Evolutionary conservation across 176 grass and related monocot genomes (phyloP).

Genomic region (Hsuehochloa calcarea): DNA sequence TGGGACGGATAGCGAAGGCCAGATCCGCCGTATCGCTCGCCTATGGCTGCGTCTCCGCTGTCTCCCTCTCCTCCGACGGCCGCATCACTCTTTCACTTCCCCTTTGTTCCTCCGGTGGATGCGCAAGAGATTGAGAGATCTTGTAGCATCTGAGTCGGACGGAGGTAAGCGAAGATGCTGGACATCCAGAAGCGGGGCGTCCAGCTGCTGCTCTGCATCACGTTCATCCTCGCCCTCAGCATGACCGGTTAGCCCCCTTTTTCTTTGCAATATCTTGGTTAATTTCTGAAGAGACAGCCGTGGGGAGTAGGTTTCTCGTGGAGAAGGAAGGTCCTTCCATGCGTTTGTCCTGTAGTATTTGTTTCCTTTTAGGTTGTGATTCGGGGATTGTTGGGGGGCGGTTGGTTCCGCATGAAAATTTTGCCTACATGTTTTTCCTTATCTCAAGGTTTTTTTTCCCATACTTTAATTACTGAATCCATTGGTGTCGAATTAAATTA

Average conservation of each 20-base stretch:
- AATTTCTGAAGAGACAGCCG: not conserved
- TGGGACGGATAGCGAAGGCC: too few relatives aligned
- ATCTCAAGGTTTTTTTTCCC: too few relatives aligned
- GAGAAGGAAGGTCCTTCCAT: not conserved
- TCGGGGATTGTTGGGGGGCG: too few relatives aligned
- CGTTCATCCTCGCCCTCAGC: constrained; percentile 69
- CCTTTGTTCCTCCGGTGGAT: not conserved
- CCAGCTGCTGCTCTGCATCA: constrained; percentile 67
- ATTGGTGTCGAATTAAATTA: too few relatives aligned
- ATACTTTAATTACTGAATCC: too few relatives aligned
- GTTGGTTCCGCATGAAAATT: too few relatives aligned
- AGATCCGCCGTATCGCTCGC: too few relatives aligned
- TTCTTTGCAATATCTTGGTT: not conserved
- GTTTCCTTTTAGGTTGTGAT: not conserved
- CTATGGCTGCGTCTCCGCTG: too few relatives aligned
- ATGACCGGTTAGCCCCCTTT: constrained; percentile 61
- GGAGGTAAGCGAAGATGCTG: constrained; percentile 51
- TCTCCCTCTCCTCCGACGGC: too few relatives aligned
- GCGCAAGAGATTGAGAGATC: not conserved
- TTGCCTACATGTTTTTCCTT: too few relatives aligned
- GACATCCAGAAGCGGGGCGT: constrained; percentile 75
- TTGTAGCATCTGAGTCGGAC: constrained; percentile 1
- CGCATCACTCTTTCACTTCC: not conserved
- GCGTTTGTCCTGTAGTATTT: not conserved
- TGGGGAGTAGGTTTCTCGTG: not conserved